Evolutionary conservation across 495 filamentous ascomycete species (phyloP), one percentile per base, ranked within the genome.

Genomic region (Chaetomium cochliodes): DNA sequence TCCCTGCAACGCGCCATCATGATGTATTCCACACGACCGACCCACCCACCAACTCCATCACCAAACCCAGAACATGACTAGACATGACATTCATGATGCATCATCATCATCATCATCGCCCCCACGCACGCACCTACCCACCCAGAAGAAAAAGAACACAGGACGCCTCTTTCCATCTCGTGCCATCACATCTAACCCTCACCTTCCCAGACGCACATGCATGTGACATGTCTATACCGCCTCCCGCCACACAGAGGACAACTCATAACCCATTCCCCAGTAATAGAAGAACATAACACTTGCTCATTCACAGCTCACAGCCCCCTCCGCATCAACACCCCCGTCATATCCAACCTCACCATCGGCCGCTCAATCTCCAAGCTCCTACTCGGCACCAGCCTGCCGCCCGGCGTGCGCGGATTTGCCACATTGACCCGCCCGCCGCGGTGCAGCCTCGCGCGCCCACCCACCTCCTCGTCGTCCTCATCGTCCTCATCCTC

Each of bases 341-440:
- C 60, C 18, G 67, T 49, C 74, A 77, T 73, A 56, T 74, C 69
- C 59, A 78, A 70, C 58, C 74, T 71, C 20, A 81, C 60, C 0
- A 73, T 68, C 15, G 79, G 79, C 23, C 80, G 68, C 55, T 78
- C 76, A 52, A 82, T 76, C 55, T 82, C 80, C 53, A 82, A 50
- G 62, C 80, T 82, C 68, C 80, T 68, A 58, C 80, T 82, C 13
- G 79, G 76, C 26, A 82, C 72, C 26, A 76, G 51, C 41, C 78
- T 67, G 1, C 82, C 82, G 12, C 82, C 81, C 0, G 82, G 82
- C 7, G 82, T 86, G 49, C 82, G 74, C 13, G 83, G 83, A 67
- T 86, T 82, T 0, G 78, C 79, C 5, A 86, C 78, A 53, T 84
- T 84, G 33, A 86, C 83, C 1, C 83, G 67, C 4, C 81, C 80